Evolutionary conservation across 345 rosid genomes (phyloP), one percentile per base, ranked within the genome.

Genomic region (Lepidium didymum): DNA sequence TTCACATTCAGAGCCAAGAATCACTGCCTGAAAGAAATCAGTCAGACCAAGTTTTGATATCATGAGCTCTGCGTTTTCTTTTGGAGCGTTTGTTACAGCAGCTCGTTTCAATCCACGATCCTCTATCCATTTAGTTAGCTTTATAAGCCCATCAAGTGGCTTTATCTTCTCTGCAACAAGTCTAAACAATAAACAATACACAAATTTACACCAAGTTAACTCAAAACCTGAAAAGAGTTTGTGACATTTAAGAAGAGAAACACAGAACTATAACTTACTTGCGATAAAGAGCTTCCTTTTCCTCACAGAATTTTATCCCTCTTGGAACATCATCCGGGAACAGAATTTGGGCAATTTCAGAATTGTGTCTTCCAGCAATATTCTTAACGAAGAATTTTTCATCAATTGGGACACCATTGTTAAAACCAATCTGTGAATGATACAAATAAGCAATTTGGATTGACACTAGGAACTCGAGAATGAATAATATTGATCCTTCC

Each of bases 11-110:
- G 64, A 74, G 4, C 99, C 97, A 7, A 88, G 2, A 54, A 94
- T 83, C 55, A 94, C 77, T 62, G 67, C 88, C 13, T 91, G 82
- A 47, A 94, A 89, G 76, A 94, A 94, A 77, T 87, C 89, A 15
- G 69, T 50, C 8, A 91, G 92, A 29, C 99, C 96, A 1, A 95
- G 98, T 46, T 59, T 81, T 2, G 91, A 75, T 70, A 91, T 86
- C 77, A 95, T 82, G 27, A 87, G 82, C 68, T 91, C 99, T n/a
- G 96, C 99, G 80, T 87, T 95, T 19, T 50, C 73, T 78, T 69
- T 85, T 0, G 99, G 96, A 36, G 99, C 94, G 75, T 95, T 95
- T 10, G 99, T 91, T 3, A 95, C 99, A 0, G 96, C 99, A 19
- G 99, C 99, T 3, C 91, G 83, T 79, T 86, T 94, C 81, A 91